Evolutionary conservation across 345 rosid genomes (phyloP), one percentile per base, ranked within the genome.

Genomic region (Aquilaria malaccensis): DNA sequence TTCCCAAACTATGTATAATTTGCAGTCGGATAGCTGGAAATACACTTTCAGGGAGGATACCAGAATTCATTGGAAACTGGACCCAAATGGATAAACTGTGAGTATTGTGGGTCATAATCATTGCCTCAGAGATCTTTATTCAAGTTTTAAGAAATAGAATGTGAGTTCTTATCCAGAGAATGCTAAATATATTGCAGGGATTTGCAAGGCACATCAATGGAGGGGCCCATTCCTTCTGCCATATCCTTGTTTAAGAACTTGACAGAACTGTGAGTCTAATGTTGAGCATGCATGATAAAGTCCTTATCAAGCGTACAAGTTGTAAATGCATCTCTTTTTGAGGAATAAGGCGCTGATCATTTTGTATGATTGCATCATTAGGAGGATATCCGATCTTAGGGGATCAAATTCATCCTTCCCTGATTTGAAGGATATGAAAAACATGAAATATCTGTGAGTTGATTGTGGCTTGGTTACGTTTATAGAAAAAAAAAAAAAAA

Each of bases 31-130:
- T 90, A 49, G 97, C 88, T 76, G 99, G 96, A 53, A 94, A 33
- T 73, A 61, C 59, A 54, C 12, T 94, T 48, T 81, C 90, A 0
- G 99, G 97, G 11, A 83, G 74, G 76, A 79, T 94, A 67, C 96
- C 99, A 3, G 78, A 79, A 50, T 78, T 94, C 37, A 85, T 94
- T 0, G 97, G 93, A 54, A 90, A 81, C 56, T 94, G 97, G 99
- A 90, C 84, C 52, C 63, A 11, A 12, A 72, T 94, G 11, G 5
- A 0, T 0, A 83, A 76, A 66, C 74, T 94, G 96, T 90, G 74
- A 78, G 96, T 80, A 33, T 49, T 49, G 29, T 64, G 13, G 50
- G 51, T 7, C 22, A 53, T 45, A 37, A 45, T 11, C 46, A 6
- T 52, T 30, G 7, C 11, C 12, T 49, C 47, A 45, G 11, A 22